Evolutionary conservation across 2,329 filamentous ascomycete species (phyloP), one percentile per base, ranked within the genome.

Genomic region (Aspergillus carbonarius): DNA sequence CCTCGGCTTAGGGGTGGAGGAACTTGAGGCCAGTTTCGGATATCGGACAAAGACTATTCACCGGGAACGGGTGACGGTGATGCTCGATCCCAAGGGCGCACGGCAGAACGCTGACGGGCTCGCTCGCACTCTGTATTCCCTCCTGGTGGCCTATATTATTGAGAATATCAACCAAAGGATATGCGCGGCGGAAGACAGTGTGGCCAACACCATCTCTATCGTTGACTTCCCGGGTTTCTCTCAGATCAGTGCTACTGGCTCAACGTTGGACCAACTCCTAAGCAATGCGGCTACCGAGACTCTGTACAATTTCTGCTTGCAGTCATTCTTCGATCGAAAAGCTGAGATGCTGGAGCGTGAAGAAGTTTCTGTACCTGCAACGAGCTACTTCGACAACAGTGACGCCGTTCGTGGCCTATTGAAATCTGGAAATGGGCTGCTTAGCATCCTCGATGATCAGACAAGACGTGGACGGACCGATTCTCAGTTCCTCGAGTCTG

Each of bases 11-110:
- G 85, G 87, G 68, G 85, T 89, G 9, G 82, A 86, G 50, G 91
- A 96, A 60, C 82, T 99, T 5, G 93, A 99, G 77, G 88, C 85
- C 39, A 96, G 92, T 30, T 81, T 99, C 58, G 92, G 93, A 3
- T 96, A 97, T 81, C 96, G 96, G 79, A 98, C 92, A 18, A 97
- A 96, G 82, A 97, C 95, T 66, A 88, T 99, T 57, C 91, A 96
- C 71, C 90, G 92, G 63, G 95, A 99, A 80, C 89, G 95, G 55
- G 95, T 99, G n/a, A 99, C 95, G 0, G 91, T 99, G 64, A 96
- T 99, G 93, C 84, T 99, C 34, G 95, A 99, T 71, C 91, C 93
- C 6, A 88, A 87, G 58, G 95, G 95, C 39, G 95, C 95, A 47
- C 88, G 92, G 52, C 88, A 87, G 39, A 97, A 97, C 67, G 95